Evolutionary conservation across 2,329 filamentous ascomycete genomes (phyloP).

Genomic region (Cladosporium sp.): DNA sequence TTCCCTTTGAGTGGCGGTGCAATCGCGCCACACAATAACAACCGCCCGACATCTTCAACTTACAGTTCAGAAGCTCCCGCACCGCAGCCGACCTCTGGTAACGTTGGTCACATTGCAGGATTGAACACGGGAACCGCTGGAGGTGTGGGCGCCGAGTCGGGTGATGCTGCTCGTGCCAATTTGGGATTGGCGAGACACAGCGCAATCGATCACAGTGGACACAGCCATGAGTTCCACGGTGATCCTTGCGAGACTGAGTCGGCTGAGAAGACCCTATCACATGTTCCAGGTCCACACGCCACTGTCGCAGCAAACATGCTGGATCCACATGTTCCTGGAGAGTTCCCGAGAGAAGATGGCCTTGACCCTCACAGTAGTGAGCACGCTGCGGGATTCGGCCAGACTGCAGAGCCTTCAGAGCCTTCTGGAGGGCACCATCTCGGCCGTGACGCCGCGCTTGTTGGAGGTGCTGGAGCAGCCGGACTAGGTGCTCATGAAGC

Average conservation of each 20-base stretch:
- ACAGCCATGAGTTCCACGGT: slow-evolving; percentile 27
- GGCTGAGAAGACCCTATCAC: slow-evolving; percentile 17
- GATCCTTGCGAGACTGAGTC: slow-evolving; percentile 29
- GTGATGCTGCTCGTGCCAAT: slow-evolving; percentile 12
- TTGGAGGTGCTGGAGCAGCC: slow-evolving; percentile 34
- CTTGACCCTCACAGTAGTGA: slow-evolving; percentile 22
- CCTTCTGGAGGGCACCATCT: slow-evolving; percentile 28
- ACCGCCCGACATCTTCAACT: slow-evolving; percentile 9
- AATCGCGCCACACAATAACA: slow-evolving; percentile 14
- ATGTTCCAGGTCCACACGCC: slow-evolving; percentile 33
- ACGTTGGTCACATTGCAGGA: background rate
- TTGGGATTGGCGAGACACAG: background rate
- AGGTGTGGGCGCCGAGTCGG: slow-evolving; percentile 3
- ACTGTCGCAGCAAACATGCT: slow-evolving; percentile 36
- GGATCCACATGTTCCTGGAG: slow-evolving; percentile 39
- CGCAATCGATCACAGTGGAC: slow-evolving; percentile 26
- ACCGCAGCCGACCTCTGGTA: slow-evolving; percentile 10
- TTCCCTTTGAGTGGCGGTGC: slow-evolving; percentile 26
- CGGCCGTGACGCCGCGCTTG: slow-evolving; percentile 35
- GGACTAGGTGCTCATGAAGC: slow-evolving; percentile 7
- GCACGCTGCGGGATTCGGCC: background rate
- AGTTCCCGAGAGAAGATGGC: slow-evolving; percentile 31
- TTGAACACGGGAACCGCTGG: background rate
- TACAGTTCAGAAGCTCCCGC: background rate
- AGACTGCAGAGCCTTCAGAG: background rate